Evolutionary conservation across 78 protist genomes (phyloP).

Genomic region (Emiliania huxleyi): DNA sequence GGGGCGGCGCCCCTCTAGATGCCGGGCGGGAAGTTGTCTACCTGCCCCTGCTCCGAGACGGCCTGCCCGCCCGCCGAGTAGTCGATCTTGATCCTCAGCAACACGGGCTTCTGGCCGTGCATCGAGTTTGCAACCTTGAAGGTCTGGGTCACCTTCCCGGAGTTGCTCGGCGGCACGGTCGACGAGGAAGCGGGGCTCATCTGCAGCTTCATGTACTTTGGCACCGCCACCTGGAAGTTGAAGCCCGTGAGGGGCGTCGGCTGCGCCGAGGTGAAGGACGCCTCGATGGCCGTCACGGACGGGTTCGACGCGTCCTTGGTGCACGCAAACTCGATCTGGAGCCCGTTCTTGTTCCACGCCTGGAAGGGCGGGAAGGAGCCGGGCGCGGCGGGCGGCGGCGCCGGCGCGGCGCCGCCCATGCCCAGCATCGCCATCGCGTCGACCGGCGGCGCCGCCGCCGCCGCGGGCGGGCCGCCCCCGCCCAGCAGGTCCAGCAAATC

Average conservation of each 20-base stretch:
- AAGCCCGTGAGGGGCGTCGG: background rate
- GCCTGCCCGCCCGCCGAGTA: background rate
- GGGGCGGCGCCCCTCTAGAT: background rate
- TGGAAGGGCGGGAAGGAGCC: background rate
- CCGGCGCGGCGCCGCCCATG: background rate
- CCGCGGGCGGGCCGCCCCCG: background rate
- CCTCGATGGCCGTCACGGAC: background rate
- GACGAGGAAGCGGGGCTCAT: constrained; percentile 30
- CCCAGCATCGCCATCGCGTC: background rate
- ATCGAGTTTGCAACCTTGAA: constrained; percentile 32
- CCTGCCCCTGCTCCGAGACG: background rate
- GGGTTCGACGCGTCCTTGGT: constrained; percentile 25
- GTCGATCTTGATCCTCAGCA: constrained; percentile 39
- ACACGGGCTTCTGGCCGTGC: constrained; percentile 20
- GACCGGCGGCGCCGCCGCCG: background rate
- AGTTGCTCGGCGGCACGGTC: background rate
- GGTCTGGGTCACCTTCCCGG: constrained; percentile 26
- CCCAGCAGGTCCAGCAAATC: constrained; percentile 8
- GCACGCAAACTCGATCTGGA: background rate
- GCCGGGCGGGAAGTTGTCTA: constrained; percentile 23
- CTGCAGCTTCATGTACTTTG: constrained; percentile 41
- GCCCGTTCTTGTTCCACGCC: background rate
- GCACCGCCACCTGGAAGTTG: constrained; percentile 50
- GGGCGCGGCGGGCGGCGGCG: background rate
- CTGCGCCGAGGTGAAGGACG: background rate